Evolutionary conservation across 768 basidiomycete species (phyloP), one percentile per base, ranked within the genome.

Genomic region (Kwoniella sp.): DNA sequence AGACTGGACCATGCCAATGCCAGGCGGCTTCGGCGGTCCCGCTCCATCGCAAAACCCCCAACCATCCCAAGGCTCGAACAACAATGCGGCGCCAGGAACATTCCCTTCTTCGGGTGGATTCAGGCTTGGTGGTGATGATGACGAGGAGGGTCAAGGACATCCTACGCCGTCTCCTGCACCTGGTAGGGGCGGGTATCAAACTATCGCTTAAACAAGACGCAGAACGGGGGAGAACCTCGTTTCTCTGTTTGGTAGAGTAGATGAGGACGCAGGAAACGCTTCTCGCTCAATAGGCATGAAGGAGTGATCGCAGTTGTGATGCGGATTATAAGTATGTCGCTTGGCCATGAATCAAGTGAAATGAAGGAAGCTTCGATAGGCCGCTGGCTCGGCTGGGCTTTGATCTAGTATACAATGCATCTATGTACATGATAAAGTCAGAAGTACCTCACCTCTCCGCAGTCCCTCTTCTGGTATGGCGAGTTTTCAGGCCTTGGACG

Each of bases 101-200:
- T 77, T 77, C 69, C 75, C 75, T 40, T 64, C 66, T 1, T 65
- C 69, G 4, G 75, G 75, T 26, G 75, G 75, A 46, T 77, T 77
- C 64, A 71, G 69, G 58, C 63, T 74, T 10, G 75, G 75, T 40
- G 68, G 72, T n/a, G 74, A 73, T 21, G 75, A 77, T 2, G 72
- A 74, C 4, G 63, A 63, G 1, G 51, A 63, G 17, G 52, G 49
- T 2, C 52, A 64, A 46, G 68, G 65, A 12, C 60, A 60, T 27
- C 65, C 73, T 22, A 67, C 71, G 10, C 65, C 67, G 25, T 51
- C 61, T 12, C 73, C 71, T 57, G 60, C 68, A 12, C 64, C 71
- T 8, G 75, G 75, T 21, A 26, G 75, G 30, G 69, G 67, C 49
- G 75, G 75, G 8, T 77, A 77, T 51, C 65, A 65, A 21, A 71